Evolutionary conservation across 768 basidiomycete genomes (phyloP).

Genomic region (Suillus tomentosus): DNA sequence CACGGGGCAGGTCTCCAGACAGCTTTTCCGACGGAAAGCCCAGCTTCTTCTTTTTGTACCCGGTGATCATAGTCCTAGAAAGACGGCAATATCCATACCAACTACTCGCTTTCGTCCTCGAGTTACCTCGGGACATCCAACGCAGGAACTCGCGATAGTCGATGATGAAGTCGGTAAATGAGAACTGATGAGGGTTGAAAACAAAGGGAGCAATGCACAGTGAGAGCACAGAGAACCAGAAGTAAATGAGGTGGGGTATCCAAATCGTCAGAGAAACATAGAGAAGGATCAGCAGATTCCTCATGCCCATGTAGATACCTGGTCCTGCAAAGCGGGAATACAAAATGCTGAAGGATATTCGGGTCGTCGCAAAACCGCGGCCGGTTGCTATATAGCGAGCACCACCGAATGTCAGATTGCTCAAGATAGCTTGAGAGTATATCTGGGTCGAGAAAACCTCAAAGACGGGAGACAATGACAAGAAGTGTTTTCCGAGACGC

Average conservation of each 20-base stretch:
- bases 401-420: conserved; percentile 96
- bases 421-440: conserved; percentile 94
- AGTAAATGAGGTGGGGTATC: conserved; percentile 96
- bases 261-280: conserved; percentile 92
- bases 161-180: conserved; percentile 94
- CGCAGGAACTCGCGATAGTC: conserved; percentile 98
- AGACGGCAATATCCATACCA: conserved; percentile 99
- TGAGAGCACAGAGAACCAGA: conserved; percentile 96
- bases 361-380: conserved; percentile 96
- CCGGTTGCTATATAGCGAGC: conserved; percentile 99
- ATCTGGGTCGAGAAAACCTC: conserved; percentile 99
- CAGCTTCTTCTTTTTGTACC: conserved; percentile 98
- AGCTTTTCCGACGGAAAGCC: conserved; percentile 98
- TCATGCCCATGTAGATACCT: conserved; percentile 99
- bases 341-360: conserved; percentile 93
- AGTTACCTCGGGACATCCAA: conserved; percentile 99
- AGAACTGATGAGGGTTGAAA: conserved; percentile 99
- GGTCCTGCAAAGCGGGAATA: conserved; percentile 99
- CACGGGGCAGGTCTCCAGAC: conserved; percentile 92
- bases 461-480: conserved; percentile 95
- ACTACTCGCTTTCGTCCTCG: conserved; percentile 92
- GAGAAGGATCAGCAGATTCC: conserved; percentile 86
- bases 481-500: conserved; percentile 94
- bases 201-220: conserved; percentile 96
- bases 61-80: conserved; percentile 95